These are phyloP conservation scores for Hygrophila difformis DNA, from an alignment of 257 asterid genomes.

Conservation along the genomic window DNA sequence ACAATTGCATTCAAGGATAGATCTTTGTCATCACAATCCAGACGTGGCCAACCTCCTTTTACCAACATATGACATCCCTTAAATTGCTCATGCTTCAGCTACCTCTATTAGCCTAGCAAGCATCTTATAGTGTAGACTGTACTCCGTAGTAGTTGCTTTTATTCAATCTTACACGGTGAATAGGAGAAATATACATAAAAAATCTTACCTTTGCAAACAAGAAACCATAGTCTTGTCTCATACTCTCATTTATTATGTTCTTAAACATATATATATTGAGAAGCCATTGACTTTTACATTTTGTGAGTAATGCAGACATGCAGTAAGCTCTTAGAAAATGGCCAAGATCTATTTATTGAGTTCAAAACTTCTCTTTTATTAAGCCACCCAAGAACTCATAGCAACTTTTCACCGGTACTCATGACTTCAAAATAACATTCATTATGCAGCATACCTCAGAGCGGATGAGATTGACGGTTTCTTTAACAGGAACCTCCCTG, in stretches of 20 bases:
- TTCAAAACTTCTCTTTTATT: not conserved
- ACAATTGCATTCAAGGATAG: slow-evolving; percentile 1
- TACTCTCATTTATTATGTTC: too few species aligned
- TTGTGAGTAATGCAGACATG: too few species aligned
- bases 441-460: slow-evolving; percentile 52
- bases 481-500: slow-evolving; percentile 89
- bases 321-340: not conserved
- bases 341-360: too few species aligned
- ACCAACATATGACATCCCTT: too few species aligned
- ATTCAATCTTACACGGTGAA: not conserved
- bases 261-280: too few species aligned
- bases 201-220: too few species aligned
- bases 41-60: too few species aligned
- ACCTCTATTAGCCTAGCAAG: not conserved
- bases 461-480: slow-evolving; percentile 55
- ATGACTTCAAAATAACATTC: slow-evolving; percentile 2
- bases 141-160: too few species aligned
- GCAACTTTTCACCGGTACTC: not conserved
- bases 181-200: too few species aligned
- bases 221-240: too few species aligned
- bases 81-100: too few species aligned
- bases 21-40: slow-evolving; percentile 1
- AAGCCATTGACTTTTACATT: too few species aligned
- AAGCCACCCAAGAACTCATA: not conserved
- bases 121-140: not conserved